A percentile compares a stretch with the other conserved stretches of the same genome.
Evolutionary conservation across 2,329 filamentous ascomycete genomes (phyloP).

Genomic region (Cryoendolithus antarcticus): DNA sequence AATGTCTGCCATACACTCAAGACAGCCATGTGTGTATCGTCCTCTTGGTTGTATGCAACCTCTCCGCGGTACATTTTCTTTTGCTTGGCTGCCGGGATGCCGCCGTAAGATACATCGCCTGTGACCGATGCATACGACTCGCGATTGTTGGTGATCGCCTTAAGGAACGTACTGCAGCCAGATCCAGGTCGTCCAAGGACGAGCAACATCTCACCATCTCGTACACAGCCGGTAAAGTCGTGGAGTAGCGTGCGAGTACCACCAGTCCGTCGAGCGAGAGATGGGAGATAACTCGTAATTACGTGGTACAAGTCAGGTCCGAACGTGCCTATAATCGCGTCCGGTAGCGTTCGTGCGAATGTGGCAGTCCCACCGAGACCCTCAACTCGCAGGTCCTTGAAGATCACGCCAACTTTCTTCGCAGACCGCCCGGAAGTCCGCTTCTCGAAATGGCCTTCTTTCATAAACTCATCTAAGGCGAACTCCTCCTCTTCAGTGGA

Average conservation of each 20-base stretch:
- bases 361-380: slow-evolving; percentile 54
- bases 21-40: slow-evolving; percentile 61
- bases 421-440: slow-evolving; percentile 53
- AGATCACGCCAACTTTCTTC: slow-evolving; percentile 68
- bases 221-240: slow-evolving; percentile 55
- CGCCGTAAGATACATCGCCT: slow-evolving; percentile 61
- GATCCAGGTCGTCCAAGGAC: slow-evolving; percentile 61
- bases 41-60: slow-evolving; percentile 67
- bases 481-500: slow-evolving; percentile 49
- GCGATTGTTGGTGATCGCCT: slow-evolving; percentile 60
- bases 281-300: slow-evolving; percentile 42
- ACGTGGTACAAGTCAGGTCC: slow-evolving; percentile 65
- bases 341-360: slow-evolving; percentile 60
- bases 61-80: slow-evolving; percentile 59
- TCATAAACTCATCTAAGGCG: slow-evolving; percentile 57
- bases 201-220: slow-evolving; percentile 56
- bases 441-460: slow-evolving; percentile 64
- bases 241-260: slow-evolving; percentile 47
- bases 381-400: slow-evolving; percentile 63
- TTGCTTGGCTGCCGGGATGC: slow-evolving; percentile 56
- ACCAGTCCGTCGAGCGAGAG: slow-evolving; percentile 37
- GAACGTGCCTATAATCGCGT: slow-evolving; percentile 65
- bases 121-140: slow-evolving; percentile 52
- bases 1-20: slow-evolving; percentile 70
- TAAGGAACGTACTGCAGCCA: slow-evolving; percentile 67